phyloP scores from a whole-genome alignment of 345 rosid species.

The Erodium maritimum region DNA sequence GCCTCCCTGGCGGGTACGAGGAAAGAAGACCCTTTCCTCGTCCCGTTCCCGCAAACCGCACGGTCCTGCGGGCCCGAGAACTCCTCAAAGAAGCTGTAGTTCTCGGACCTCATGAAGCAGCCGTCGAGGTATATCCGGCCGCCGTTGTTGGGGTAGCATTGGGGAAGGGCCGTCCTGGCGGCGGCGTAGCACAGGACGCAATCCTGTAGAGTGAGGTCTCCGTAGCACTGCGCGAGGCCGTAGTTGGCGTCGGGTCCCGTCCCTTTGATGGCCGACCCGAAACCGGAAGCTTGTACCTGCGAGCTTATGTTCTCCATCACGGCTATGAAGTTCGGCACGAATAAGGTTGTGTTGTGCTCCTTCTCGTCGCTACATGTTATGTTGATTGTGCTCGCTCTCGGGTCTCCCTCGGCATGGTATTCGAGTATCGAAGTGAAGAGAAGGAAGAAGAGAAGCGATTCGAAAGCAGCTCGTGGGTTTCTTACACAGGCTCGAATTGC shows the following conservation, averaged over 20 bases:
- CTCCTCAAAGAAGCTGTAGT: constrained; percentile 69
- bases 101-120: constrained; percentile 85
- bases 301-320: constrained; percentile 76
- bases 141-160: constrained; percentile 70
- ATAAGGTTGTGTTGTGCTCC: constrained; percentile 53
- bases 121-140: constrained; percentile 86
- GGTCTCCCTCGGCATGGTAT: constrained; percentile 29
- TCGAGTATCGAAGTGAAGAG: constrained; percentile 9
- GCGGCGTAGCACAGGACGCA: constrained; percentile 87
- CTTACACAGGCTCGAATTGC: constrained; percentile 12
- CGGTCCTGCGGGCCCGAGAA: constrained; percentile 45
- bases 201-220: constrained; percentile 68
- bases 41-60: constrained; percentile 53
- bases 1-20: constrained; percentile 39
- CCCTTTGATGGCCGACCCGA: constrained; percentile 51
- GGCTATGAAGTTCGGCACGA: constrained; percentile 62
- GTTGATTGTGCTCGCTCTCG: constrained; percentile 40
- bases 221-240: constrained; percentile 82
- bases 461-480: not conserved
- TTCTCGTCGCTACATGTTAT: constrained; percentile 28
- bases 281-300: constrained; percentile 47
- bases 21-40: constrained; percentile 29
- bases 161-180: constrained; percentile 74
- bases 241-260: constrained; percentile 58
- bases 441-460: constrained; percentile 5